These are phyloP conservation scores for Eimeria nieschulzi DNA, from an alignment of 169 alveolate species.

Conservation along the genomic window DNA sequence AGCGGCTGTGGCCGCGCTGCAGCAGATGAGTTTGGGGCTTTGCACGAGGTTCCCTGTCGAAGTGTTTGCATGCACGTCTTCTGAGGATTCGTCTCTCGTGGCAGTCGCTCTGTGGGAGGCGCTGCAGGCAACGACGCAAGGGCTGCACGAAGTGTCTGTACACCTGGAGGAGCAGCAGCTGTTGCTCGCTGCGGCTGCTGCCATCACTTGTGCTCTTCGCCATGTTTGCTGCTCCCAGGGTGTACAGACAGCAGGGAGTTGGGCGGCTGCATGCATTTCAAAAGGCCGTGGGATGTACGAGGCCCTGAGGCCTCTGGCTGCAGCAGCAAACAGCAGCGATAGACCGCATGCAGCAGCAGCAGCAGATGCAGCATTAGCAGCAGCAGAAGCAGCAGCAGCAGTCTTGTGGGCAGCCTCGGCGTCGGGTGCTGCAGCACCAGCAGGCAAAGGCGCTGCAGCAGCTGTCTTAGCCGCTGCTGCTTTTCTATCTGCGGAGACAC, in stretches of 20 bases:
- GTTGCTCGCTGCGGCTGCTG: slow-evolving; percentile 35
- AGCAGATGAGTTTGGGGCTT: background rate
- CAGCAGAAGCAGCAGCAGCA: background rate
- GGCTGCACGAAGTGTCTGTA: slow-evolving; percentile 3
- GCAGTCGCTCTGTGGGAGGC: slow-evolving; percentile 16
- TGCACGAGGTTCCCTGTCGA: background rate
- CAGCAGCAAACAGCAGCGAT: slow-evolving; percentile 20
- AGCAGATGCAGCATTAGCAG: slow-evolving; percentile 21
- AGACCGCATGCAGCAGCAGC: background rate
- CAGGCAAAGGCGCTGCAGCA: background rate
- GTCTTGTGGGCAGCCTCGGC: background rate
- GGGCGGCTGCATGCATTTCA: slow-evolving; percentile 15
- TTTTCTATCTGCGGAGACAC: background rate
- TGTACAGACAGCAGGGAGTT: background rate
- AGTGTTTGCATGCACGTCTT: background rate
- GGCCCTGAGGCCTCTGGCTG: background rate
- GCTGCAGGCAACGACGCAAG: slow-evolving; percentile 7
- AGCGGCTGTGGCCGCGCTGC: slow-evolving; percentile 26
- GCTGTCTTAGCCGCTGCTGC: slow-evolving; percentile 29
- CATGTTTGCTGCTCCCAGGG: slow-evolving; percentile 25
- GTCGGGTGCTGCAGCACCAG: slow-evolving; percentile 2
- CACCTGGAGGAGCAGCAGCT: slow-evolving; percentile 7
- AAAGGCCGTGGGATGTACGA: slow-evolving; percentile 11
- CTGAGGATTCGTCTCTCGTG: background rate
- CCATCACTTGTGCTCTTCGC: slow-evolving; percentile 21